Percentiles rank a stretch among this genome's conserved stretches.
Evolutionary conservation across 179 eudicot genomes (phyloP).

Genomic region (Nepenthes alata): DNA sequence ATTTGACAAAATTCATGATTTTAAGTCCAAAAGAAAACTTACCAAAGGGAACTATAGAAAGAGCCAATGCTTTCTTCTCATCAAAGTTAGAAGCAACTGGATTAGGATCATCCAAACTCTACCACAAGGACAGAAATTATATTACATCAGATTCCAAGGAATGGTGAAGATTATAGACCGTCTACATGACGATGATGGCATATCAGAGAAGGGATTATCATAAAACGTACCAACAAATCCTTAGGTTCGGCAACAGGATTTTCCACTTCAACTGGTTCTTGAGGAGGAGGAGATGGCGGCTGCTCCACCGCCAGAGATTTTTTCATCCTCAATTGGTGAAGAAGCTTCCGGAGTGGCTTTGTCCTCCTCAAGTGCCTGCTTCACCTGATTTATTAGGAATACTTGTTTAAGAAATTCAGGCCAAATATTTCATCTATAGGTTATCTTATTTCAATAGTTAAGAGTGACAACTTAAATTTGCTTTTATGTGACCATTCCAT

Average conservation of each 20-base stretch:
- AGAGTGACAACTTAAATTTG: too few species aligned
- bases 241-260: slow-evolving; percentile 56
- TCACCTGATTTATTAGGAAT: slow-evolving; percentile 17
- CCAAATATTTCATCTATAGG: too few species aligned
- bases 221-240: slow-evolving; percentile 65
- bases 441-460: too few species aligned
- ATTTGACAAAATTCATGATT: neutral
- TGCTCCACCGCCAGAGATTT: slow-evolving; percentile 40
- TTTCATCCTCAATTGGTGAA: slow-evolving; percentile 61
- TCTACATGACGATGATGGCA: neutral
- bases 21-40: slow-evolving; percentile 12
- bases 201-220: neutral
- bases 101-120: slow-evolving; percentile 57
- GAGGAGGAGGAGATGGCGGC: slow-evolving; percentile 55
- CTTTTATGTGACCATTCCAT: too few species aligned
- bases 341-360: slow-evolving; percentile 31
- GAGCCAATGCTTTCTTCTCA: slow-evolving; percentile 67
- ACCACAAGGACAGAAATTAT: slow-evolving; percentile 7
- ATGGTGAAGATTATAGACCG: neutral
- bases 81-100: slow-evolving; percentile 59
- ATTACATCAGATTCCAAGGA: neutral
- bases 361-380: slow-evolving; percentile 48
- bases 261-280: slow-evolving; percentile 58
- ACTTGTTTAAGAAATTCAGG: too few species aligned
- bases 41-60: slow-evolving; percentile 74